phyloP scores from a whole-genome alignment of 2,329 filamentous ascomycete species.

The Fusarium sp. region DNA sequence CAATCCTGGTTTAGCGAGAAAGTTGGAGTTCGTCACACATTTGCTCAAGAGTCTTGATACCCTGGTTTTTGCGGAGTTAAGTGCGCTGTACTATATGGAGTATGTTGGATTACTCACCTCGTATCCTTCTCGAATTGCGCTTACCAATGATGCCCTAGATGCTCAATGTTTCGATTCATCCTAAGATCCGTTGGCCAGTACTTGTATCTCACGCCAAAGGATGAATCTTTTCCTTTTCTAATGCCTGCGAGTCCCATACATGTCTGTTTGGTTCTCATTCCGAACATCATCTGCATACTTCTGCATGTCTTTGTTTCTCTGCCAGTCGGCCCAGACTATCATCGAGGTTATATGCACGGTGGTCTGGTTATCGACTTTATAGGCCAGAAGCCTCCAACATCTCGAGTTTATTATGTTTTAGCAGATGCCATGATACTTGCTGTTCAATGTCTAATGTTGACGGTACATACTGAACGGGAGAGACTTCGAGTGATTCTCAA shows the following conservation, averaged over 20 bases:
- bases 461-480: conserved; percentile 70
- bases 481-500: conserved; percentile 62
- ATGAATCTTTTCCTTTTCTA: conserved; percentile 65
- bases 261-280: conserved; percentile 67
- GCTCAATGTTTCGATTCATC: conserved; percentile 71
- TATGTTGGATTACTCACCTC: conserved; percentile 51
- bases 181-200: conserved; percentile 69
- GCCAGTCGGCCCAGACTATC: conserved; percentile 68
- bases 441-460: conserved; percentile 72
- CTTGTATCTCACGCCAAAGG: conserved; percentile 72
- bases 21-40: conserved; percentile 69
- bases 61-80: conserved; percentile 72
- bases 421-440: conserved; percentile 66
- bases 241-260: conserved; percentile 68
- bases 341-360: conserved; percentile 74
- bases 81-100: conserved; percentile 77
- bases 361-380: conserved; percentile 76
- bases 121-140: conserved; percentile 5
- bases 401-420: conserved; percentile 64
- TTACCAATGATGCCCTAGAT: conserved; percentile 56
- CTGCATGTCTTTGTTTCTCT: conserved; percentile 67
- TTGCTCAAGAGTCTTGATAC: conserved; percentile 71
- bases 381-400: conserved; percentile 71
- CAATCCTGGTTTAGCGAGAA: conserved; percentile 62
- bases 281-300: conserved; percentile 70